Percentiles rank a stretch among this genome's conserved stretches.
phyloP scores from a whole-genome alignment of 495 filamentous ascomycete genomes.

The Podospora comata region DNA sequence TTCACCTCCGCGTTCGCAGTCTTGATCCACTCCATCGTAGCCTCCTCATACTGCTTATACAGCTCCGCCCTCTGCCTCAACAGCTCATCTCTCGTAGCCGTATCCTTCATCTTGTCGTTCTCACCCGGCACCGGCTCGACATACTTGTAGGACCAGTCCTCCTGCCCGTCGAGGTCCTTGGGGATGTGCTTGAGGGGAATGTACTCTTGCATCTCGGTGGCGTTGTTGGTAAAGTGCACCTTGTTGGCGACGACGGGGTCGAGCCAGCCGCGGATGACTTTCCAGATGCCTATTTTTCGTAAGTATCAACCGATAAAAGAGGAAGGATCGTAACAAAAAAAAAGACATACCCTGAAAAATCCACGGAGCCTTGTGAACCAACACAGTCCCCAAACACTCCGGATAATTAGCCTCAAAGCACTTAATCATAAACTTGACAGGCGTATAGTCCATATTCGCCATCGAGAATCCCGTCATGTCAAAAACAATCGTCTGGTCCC shows the following conservation, averaged over 20 bases:
- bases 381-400: slow-evolving; percentile 81
- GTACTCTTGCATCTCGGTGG: slow-evolving; percentile 74
- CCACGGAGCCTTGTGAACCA: slow-evolving; percentile 98
- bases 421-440: slow-evolving; percentile 98
- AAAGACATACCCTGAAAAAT: slow-evolving; percentile 73
- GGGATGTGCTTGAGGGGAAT: slow-evolving; percentile 68
- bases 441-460: slow-evolving; percentile 97
- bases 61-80: slow-evolving; percentile 56
- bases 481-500: slow-evolving; percentile 71
- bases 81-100: slow-evolving; percentile 57
- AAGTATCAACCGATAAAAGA: background rate
- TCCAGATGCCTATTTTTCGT: slow-evolving; percentile 64
- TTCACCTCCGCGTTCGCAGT: slow-evolving; percentile 37
- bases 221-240: slow-evolving; percentile 87
- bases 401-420: slow-evolving; percentile 99
- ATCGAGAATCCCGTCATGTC: slow-evolving; percentile 92
- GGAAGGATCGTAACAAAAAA: background rate
- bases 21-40: slow-evolving; percentile 68
- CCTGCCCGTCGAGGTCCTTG: slow-evolving; percentile 76
- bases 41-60: slow-evolving; percentile 65
- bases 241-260: slow-evolving; percentile 95
- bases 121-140: slow-evolving; percentile 70
- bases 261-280: slow-evolving; percentile 91
- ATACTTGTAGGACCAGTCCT: slow-evolving; percentile 78
- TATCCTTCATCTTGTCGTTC: slow-evolving; percentile 69